Evolutionary conservation across 768 basidiomycete species (phyloP), one percentile per base, ranked within the genome.

Genomic region (Sporobolomyces phaffii): DNA sequence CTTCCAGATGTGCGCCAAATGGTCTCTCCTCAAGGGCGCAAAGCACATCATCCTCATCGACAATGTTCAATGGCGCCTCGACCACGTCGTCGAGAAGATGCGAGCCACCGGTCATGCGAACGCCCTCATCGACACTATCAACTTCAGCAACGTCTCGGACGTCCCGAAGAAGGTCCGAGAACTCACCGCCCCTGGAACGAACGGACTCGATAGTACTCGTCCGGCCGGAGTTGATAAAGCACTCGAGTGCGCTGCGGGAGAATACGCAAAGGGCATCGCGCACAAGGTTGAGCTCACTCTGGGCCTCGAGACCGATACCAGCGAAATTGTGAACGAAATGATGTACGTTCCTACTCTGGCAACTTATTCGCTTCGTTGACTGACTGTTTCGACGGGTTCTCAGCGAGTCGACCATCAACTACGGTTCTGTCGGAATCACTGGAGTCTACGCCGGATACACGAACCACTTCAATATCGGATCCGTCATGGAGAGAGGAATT

Each of bases 1-100:
- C 41, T 2, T 49, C 33, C 81, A 83, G 75, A 85, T 82, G 64
- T 83, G 78, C 15, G 83, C 83, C 47, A 81, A 81, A 38, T 90
- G 83, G 80, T 84, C 84, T 6, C 78, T 83, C 68, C 75, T 87
- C 50, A 87, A 87, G 76, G 87, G 87, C 29, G 74, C 68, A 9
- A 79, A 79, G 44, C 83, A 86, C 60, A 80, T 90, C 68, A 88
- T 90, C 70, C 85, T 81, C 7, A 86, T 90, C 76, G 89, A 90
- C 77, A 74, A 77, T 14, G 80, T 88, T 31, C 82, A 78, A 52
- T 83, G 77, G 73, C 80, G 79, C 66, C 84, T 83, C 76, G 78
- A 80, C 73, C 72, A 80, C 70, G 81, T 83, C 71, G 64, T 80
- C 74, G 74, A 80, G 73, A 68, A 83, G 77, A 22, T 79, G 44